Evolutionary conservation across 768 basidiomycete species (phyloP).

Genomic region (Tulasnella sp.): DNA sequence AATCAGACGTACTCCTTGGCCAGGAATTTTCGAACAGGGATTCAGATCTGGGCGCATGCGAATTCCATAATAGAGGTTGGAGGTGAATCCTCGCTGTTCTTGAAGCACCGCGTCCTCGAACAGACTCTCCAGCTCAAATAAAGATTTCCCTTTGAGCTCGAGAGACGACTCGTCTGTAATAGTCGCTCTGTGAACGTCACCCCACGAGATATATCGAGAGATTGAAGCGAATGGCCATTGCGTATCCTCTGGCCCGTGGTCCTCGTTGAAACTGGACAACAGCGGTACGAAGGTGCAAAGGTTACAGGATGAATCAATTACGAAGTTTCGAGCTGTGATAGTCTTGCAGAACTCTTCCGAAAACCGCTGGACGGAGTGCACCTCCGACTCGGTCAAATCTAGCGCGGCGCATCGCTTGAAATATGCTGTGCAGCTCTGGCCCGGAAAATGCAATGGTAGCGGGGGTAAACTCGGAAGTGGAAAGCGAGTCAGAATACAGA

Average conservation of each 20-base stretch:
- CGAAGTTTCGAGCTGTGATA: conserved; percentile 55
- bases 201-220: conserved; percentile 48
- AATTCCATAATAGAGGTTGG: conserved; percentile 51
- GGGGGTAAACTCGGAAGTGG: conserved; percentile 47
- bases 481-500: conserved; percentile 53
- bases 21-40: conserved; percentile 57
- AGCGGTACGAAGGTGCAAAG: conserved; percentile 62
- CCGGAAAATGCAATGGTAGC: conserved; percentile 52
- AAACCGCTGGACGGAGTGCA: conserved; percentile 44
- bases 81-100: conserved; percentile 67
- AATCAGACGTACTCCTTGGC: conserved; percentile 43
- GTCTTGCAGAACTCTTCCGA: conserved; percentile 52
- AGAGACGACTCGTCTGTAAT: conserved; percentile 39
- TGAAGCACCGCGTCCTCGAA: conserved; percentile 58
- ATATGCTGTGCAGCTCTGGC: conserved; percentile 32
- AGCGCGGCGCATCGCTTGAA: conserved; percentile 38
- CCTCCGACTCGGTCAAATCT: conserved; percentile 33
- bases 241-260: conserved; percentile 14
- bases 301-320: conserved; percentile 42
- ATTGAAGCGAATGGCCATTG: conserved; percentile 29
- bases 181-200: conserved; percentile 39
- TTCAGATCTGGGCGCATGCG: conserved; percentile 52
- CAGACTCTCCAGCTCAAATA: conserved; percentile 33
- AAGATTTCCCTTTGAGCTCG: conserved; percentile 28
- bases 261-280: conserved; percentile 26